Base-by-base conservation (phyloP, 2,329 filamentous ascomycete species). In the Exophiala calicioides region DNA sequence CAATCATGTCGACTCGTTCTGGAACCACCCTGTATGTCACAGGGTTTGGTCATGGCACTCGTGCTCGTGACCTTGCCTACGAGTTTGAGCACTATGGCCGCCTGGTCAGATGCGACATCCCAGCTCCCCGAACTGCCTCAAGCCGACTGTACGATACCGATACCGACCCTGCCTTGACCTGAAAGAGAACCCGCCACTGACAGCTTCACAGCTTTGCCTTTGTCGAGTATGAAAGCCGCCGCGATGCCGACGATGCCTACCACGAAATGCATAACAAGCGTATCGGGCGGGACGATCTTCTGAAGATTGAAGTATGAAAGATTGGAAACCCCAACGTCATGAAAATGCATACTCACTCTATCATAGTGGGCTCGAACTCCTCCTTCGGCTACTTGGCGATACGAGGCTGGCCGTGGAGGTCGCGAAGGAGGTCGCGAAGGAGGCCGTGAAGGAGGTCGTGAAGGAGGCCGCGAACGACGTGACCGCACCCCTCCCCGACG, bases 191-290 rank as follows among this genome's bases (percentile, higher is more conserved):
- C n/a, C n/a, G n/a, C n/a, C n/a, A n/a, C 48, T 66, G 65, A 64
- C 61, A 71, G 55, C 30, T 19, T 19, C 56, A 20, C 56, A 84
- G 93, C 60, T 98, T 98, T 69, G 93, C 93, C 27, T 98, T 98
- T 69, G 93, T 98, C 57, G 93, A 98, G 74, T 98, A 98, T 71
- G 93, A 98, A 76, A 94, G 90, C 70, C 88, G 91, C 62, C 90
- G 93, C 61, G 93, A 98, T 77, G 90, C 93, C 56, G 93, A 98
- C 70, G 93, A 98, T 74, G 93, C 93, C 36, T 98, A 98, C 68
- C 89, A 98, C 70, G 93, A 98, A 75, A 98, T 98, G 93, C 93
- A 98, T 68, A 97, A 97, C 78, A 96, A 96, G 82, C 89, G 91
- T 59, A 90, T 98, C 61, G 90, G 90, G 36, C 86, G 91, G 55